Conservation (phyloP, 768 basidiomycete genomes). For the Tulasnella sp. region DNA sequence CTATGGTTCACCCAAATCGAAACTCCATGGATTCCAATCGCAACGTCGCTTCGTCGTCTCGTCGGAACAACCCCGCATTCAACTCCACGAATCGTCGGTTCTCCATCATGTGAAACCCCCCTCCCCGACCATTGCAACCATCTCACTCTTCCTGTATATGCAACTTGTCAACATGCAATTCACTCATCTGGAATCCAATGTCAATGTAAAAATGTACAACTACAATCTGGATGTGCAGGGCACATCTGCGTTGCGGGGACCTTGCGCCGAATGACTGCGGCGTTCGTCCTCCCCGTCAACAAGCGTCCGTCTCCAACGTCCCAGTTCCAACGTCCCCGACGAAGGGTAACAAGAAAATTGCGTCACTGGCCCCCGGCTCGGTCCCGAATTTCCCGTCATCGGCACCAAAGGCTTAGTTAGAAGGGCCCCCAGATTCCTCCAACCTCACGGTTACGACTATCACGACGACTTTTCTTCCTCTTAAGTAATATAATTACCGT, state of each 20-base stretch:
- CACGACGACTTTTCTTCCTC: background rate
- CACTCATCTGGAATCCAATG: background rate
- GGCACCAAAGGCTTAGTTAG: constrained; percentile 9
- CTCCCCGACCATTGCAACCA: background rate
- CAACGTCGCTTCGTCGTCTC: background rate
- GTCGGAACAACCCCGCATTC: constrained; percentile 2
- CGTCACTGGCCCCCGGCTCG: constrained; percentile 15
- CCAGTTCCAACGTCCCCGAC: constrained; percentile 18
- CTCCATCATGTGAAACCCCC: background rate
- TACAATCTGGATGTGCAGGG: constrained; percentile 43
- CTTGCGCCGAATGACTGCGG: constrained; percentile 76
- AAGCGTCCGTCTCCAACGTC: background rate
- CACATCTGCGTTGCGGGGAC: constrained; percentile 87
- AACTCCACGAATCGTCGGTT: constrained; percentile 5
- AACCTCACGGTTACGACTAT: background rate
- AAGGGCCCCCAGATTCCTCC: background rate
- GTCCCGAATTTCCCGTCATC: constrained; percentile 23
- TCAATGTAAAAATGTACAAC: constrained; percentile 18
- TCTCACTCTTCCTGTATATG: background rate
- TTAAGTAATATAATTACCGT: background rate
- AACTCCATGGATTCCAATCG: constrained; percentile 13
- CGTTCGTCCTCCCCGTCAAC: constrained; percentile 37
- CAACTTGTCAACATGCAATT: background rate
- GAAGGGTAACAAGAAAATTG: constrained; percentile 24
- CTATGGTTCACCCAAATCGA: background rate